phyloP scores from a whole-genome alignment of 257 asterid species.

The Gynochthodes officinalis region DNA sequence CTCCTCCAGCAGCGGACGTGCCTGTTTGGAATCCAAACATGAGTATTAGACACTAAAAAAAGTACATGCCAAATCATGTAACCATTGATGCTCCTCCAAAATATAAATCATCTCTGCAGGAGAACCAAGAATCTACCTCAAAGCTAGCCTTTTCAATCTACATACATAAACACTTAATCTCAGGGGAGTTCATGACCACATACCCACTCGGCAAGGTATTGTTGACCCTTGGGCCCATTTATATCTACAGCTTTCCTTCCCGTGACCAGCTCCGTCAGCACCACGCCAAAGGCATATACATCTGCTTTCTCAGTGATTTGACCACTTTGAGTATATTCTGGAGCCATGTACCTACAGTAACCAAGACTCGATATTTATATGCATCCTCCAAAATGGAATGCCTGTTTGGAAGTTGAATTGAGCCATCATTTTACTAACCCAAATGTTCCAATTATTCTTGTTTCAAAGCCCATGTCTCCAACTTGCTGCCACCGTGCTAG shows the following conservation, averaged over 20 bases:
- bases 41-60: not conserved
- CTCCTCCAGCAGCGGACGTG: slow-evolving; percentile 68
- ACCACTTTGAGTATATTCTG: slow-evolving; percentile 88
- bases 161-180: not conserved
- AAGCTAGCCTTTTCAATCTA: no score
- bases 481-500: slow-evolving; percentile 69
- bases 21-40: slow-evolving; percentile 37
- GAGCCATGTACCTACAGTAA: slow-evolving; percentile 57
- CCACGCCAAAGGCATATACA: slow-evolving; percentile 77
- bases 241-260: slow-evolving; percentile 86
- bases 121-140: no score
- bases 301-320: slow-evolving; percentile 80
- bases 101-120: no score
- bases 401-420: not conserved
- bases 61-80: no score
- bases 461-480: slow-evolving; percentile 55
- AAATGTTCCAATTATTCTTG: slow-evolving; percentile 77
- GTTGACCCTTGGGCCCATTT: slow-evolving; percentile 75
- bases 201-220: slow-evolving; percentile 86
- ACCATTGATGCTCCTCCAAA: no score
- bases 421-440: slow-evolving; percentile 32
- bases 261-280: slow-evolving; percentile 68
- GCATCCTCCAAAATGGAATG: not conserved
- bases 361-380: not conserved
- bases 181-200: slow-evolving; percentile 11